Percentiles rank a stretch among this genome's conserved stretches.
Conservation (phyloP, 2,329 filamentous ascomycete genomes). For the Aspergillus sp. region DNA sequence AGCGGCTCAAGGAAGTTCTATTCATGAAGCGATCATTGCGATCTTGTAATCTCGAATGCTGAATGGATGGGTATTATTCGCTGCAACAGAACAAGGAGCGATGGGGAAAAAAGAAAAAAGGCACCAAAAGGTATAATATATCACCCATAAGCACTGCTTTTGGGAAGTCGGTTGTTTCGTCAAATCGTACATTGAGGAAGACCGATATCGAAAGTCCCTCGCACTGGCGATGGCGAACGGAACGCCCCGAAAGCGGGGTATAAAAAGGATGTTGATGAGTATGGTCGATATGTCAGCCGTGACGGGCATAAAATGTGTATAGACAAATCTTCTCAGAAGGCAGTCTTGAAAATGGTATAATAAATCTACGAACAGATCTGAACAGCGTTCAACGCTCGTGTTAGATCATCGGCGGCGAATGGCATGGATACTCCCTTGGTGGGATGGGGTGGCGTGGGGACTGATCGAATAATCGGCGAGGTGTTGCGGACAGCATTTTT, state of each 20-base stretch:
- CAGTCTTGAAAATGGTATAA: neutral
- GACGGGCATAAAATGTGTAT: neutral
- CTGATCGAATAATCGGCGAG: conserved; percentile 30
- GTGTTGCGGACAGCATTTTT: conserved; percentile 36
- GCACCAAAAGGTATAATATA: neutral
- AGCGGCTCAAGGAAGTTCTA: conserved; percentile 4
- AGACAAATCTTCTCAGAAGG: conserved; percentile 1
- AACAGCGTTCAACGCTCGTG: conserved; percentile 38
- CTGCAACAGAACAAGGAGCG: neutral
- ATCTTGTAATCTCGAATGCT: neutral
- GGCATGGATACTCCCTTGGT: conserved; percentile 28
- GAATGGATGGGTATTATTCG: conserved; percentile 5
- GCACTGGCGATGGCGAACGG: neutral
- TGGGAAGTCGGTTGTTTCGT: conserved; percentile 10
- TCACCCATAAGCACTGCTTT: conserved; percentile 14
- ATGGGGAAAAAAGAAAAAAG: neutral
- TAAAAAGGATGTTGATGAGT: conserved; percentile 7
- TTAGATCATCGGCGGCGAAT: conserved; percentile 37
- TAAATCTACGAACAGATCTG: conserved; percentile 28
- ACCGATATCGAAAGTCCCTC: too few relatives aligned
- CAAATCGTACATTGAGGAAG: too few relatives aligned
- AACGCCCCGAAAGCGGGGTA: neutral
- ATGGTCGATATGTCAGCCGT: neutral
- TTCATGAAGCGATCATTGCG: neutral
- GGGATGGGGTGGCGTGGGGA: conserved; percentile 25